A percentile compares a stretch with the other conserved stretches of the same genome.
Conservation (phyloP, 2,329 filamentous ascomycete species). For the Hymenotorrendiella dingleyae region DNA sequence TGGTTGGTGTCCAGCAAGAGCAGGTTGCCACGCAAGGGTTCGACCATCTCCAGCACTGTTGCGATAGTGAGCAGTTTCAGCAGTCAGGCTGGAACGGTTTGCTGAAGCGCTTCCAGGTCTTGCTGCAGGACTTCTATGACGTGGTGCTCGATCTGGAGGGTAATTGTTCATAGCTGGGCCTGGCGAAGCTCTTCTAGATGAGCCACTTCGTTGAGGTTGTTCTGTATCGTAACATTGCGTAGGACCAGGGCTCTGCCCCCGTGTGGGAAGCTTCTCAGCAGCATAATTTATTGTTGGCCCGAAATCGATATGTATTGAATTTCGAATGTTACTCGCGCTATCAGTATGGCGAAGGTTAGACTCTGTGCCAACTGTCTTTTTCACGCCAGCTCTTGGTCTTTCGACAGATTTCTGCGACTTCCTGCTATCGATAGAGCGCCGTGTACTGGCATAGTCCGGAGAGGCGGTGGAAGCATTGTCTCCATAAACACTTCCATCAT, state of each 20-base stretch:
- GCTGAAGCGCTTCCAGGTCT: constrained; percentile 28
- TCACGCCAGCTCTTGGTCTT: constrained; percentile 68
- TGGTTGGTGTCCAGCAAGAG: constrained; percentile 45
- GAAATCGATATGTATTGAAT: constrained; percentile 66
- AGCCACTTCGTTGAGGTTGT: constrained; percentile 2
- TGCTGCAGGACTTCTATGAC: constrained; percentile 11
- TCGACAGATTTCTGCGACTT: constrained; percentile 49
- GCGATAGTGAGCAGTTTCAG: constrained; percentile 35
- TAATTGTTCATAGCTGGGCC: constrained; percentile 11
- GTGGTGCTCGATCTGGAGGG: constrained; percentile 8
- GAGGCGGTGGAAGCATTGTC: constrained; percentile 58
- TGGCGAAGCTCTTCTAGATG: constrained; percentile 6
- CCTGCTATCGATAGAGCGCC: constrained; percentile 31
- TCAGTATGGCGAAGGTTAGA: constrained; percentile 35
- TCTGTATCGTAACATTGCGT: constrained; percentile 56
- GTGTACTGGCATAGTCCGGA: constrained; percentile 73
- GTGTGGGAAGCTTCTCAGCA: constrained; percentile 13
- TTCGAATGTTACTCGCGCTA: constrained; percentile 5
- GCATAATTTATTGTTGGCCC: constrained; percentile 65
- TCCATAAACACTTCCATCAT: constrained; percentile 44
- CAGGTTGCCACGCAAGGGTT: constrained; percentile 76
- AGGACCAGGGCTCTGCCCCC: constrained; percentile 46
- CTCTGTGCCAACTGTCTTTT: constrained; percentile 64
- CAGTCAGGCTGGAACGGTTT: constrained; percentile 36
- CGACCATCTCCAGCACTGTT: constrained; percentile 51